These are phyloP conservation scores for Daldinia caldariorum DNA, from an alignment of 495 filamentous ascomycete species.

Conservation along the genomic window DNA sequence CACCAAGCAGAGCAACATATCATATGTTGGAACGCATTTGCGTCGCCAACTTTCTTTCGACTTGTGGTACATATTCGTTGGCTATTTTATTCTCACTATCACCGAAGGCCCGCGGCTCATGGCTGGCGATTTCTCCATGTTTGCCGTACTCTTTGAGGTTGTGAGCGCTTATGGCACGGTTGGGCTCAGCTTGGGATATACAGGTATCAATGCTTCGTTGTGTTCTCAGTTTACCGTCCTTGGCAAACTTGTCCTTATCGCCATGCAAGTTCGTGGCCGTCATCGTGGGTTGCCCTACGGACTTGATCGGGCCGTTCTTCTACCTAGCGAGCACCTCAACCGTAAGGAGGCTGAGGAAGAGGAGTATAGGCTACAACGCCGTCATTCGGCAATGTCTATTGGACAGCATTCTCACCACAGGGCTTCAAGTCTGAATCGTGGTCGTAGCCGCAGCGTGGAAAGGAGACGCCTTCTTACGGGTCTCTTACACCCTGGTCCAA, in stretches of 20 bases:
- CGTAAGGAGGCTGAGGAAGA: conserved; percentile 71
- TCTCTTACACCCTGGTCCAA: conserved; percentile 54
- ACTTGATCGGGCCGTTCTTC: conserved; percentile 87
- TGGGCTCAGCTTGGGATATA: conserved; percentile 86
- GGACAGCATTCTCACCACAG: conserved; percentile 31
- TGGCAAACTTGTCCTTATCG: conserved; percentile 91
- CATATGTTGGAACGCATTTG: conserved; percentile 88
- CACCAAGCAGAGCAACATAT: conserved; percentile 64
- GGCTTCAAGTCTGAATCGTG: conserved; percentile 31
- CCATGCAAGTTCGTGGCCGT: conserved; percentile 91
- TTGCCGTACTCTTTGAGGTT: conserved; percentile 86
- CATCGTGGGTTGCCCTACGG: conserved; percentile 93
- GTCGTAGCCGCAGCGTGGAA: conserved; percentile 46
- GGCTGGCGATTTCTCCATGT: conserved; percentile 73
- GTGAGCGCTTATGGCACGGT: conserved; percentile 96
- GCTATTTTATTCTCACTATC: conserved; percentile 87
- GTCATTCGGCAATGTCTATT: conserved; percentile 63
- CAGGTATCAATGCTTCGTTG: conserved; percentile 77
- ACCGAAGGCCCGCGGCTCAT: conserved; percentile 75
- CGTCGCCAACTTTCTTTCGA: conserved; percentile 92
- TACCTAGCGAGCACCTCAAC: conserved; percentile 81
- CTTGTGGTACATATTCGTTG: conserved; percentile 92
- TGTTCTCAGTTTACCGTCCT: conserved; percentile 78
- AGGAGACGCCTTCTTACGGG: conserved; percentile 47
- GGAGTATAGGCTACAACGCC: conserved; percentile 63